These are phyloP conservation scores for Cystofilobasidium capitatum DNA, from an alignment of 768 basidiomycete species.

Conservation along the genomic window DNA sequence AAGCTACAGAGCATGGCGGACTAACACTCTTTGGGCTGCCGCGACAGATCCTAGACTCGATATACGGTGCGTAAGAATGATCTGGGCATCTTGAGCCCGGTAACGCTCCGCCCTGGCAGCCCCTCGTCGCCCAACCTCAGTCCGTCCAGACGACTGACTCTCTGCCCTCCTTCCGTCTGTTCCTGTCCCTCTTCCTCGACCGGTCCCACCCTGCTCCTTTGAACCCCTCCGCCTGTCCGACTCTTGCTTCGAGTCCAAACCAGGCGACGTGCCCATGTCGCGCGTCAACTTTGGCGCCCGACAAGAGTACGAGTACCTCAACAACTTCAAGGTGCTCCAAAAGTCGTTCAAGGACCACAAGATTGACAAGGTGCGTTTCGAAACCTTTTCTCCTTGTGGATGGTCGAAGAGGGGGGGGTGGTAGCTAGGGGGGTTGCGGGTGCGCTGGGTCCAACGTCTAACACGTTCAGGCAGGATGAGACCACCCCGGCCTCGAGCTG, in stretches of 20 bases:
- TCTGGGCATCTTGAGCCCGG: conserved; percentile 23
- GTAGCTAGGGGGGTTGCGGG: neutral
- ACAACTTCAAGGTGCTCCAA: conserved; percentile 93
- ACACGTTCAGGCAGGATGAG: neutral
- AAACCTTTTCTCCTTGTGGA: neutral
- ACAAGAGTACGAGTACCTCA: conserved; percentile 75
- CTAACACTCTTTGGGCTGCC: neutral
- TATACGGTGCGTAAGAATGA: conserved; percentile 85
- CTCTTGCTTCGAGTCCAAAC: no score
- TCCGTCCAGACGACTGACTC: neutral
- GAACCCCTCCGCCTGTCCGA: no score
- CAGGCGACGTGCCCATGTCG: conserved; percentile 81
- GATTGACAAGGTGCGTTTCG: conserved; percentile 73
- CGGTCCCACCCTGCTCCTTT: conserved; percentile 1
- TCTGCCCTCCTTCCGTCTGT: neutral
- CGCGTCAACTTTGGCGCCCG: conserved; percentile 91
- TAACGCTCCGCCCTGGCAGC: neutral
- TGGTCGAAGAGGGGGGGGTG: neutral
- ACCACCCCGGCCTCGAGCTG: neutral
- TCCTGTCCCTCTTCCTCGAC: neutral
- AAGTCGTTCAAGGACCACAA: conserved; percentile 81
- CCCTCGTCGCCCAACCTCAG: neutral
- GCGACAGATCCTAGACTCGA: conserved; percentile 65
- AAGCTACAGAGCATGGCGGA: no score
- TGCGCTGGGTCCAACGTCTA: neutral